Conservation (phyloP, 192 early-diverging fungal genomes). For the Coemansia sp. region DNA sequence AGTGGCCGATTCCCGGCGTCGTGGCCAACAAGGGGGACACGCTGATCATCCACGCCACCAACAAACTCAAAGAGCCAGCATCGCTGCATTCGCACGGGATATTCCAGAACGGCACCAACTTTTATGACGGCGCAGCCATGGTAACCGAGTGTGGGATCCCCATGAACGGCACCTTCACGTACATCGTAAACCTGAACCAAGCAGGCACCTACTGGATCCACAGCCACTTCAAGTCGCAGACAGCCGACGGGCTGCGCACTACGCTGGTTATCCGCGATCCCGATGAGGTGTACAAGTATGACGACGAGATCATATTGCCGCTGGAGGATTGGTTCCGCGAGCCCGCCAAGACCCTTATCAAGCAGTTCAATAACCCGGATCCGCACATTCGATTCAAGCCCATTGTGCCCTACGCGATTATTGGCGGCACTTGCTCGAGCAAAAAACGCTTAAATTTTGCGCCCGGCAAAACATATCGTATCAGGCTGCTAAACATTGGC, state of each 20-base stretch:
- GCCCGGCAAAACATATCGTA: conserved; percentile 75
- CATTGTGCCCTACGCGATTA: conserved; percentile 32
- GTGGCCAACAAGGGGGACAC: conserved; percentile 29
- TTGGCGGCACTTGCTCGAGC: conserved; percentile 58
- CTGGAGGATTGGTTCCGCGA: conserved; percentile 73
- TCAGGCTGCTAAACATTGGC: conserved; percentile 75
- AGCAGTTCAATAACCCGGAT: conserved; percentile 58
- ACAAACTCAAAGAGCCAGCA: conserved; percentile 61
- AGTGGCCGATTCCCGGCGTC: conserved; percentile 58
- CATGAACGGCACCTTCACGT: conserved; percentile 62
- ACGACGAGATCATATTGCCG: conserved; percentile 64
- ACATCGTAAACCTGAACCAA: conserved; percentile 63
- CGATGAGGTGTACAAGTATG: conserved; percentile 56
- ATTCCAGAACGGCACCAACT: conserved; percentile 70
- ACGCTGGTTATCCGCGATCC: conserved; percentile 63
- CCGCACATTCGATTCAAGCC: conserved; percentile 26
- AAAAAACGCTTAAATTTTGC: conserved; percentile 56
- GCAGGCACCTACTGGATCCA: conserved; percentile 84
- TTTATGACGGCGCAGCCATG: conserved; percentile 65
- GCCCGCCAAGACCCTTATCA: conserved; percentile 55
- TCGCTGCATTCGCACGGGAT: conserved; percentile 74
- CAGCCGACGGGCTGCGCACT: conserved; percentile 73
- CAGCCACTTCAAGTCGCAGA: conserved; percentile 65
- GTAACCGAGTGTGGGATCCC: conserved; percentile 75
- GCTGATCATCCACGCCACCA: conserved; percentile 43